Percentiles rank a stretch among this genome's conserved stretches.
phyloP scores from a whole-genome alignment of 2,329 filamentous ascomycete species.

The Penicillium thymicola region DNA sequence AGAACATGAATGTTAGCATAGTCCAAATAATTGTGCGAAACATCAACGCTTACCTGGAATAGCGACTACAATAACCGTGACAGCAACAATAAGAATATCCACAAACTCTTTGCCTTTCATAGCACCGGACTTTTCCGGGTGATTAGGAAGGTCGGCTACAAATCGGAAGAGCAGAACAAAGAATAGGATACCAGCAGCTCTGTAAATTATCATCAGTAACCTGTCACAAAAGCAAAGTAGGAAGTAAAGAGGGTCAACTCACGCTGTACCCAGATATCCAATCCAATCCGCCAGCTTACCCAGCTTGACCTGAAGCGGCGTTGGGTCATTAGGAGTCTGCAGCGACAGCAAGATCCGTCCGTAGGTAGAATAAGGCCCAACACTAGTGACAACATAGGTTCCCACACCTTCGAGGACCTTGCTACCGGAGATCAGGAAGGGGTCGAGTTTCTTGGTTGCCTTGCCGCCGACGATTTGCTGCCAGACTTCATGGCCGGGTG shows the following conservation, averaged over 20 bases:
- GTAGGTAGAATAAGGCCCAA: slow-evolving; percentile 70
- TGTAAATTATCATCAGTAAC: slow-evolving; percentile 18
- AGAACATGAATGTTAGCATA: slow-evolving; percentile 35
- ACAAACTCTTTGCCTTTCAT: slow-evolving; percentile 76
- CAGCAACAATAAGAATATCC: slow-evolving; percentile 72
- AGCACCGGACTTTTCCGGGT: slow-evolving; percentile 54
- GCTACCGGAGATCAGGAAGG: slow-evolving; percentile 76
- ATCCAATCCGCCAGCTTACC: slow-evolving; percentile 74
- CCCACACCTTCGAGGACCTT: slow-evolving; percentile 75
- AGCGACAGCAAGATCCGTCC: slow-evolving; percentile 72
- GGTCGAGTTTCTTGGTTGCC: slow-evolving; percentile 57
- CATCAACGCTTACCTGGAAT: slow-evolving; percentile 52
- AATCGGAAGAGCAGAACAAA: slow-evolving; percentile 84
- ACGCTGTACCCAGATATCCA: slow-evolving; percentile 69
- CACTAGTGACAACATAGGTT: slow-evolving; percentile 70
- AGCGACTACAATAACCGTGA: slow-evolving; percentile 76
- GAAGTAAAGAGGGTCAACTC: slow-evolving; percentile 9
- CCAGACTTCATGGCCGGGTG: slow-evolving; percentile 57
- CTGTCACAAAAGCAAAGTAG: no score
- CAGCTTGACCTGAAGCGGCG: slow-evolving; percentile 72
- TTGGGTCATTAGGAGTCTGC: slow-evolving; percentile 70
- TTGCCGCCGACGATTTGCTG: slow-evolving; percentile 52
- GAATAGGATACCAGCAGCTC: slow-evolving; percentile 73
- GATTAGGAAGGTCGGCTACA: slow-evolving; percentile 61
- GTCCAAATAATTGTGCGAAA: background rate